Evolutionary conservation across 2,329 filamentous ascomycete genomes (phyloP).

Genomic region (Aspergillus amoenus): DNA sequence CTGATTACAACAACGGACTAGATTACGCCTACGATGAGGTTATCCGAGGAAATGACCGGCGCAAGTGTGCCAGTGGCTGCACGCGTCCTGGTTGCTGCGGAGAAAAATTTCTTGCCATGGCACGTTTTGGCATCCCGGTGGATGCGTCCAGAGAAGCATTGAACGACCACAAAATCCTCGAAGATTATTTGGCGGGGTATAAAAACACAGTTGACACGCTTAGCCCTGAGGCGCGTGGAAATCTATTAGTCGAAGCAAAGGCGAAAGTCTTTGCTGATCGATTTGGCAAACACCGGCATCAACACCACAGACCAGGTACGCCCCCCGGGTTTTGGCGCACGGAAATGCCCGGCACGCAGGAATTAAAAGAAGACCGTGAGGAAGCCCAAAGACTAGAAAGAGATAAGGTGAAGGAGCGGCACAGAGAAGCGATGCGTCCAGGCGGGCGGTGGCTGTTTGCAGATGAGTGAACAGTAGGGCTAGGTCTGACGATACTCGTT

Average conservation of each 20-base stretch:
- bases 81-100: slow-evolving; percentile 75
- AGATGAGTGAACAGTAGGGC: slow-evolving; percentile 60
- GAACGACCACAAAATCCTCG: slow-evolving; percentile 36
- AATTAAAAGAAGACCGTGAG: slow-evolving; percentile 64
- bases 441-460: slow-evolving; percentile 77
- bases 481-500: background rate
- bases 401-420: slow-evolving; percentile 68
- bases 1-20: slow-evolving; percentile 66
- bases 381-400: slow-evolving; percentile 65
- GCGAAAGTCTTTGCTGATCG: slow-evolving; percentile 70
- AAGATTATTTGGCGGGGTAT: slow-evolving; percentile 56
- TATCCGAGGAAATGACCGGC: slow-evolving; percentile 67
- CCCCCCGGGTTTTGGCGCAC: slow-evolving; percentile 89
- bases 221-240: slow-evolving; percentile 60
- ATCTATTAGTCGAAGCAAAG: slow-evolving; percentile 73
- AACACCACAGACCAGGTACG: slow-evolving; percentile 67
- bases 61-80: slow-evolving; percentile 72
- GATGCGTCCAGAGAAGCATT: slow-evolving; percentile 25
- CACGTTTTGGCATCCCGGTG: slow-evolving; percentile 41
- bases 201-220: slow-evolving; percentile 46
- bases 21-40: slow-evolving; percentile 74
- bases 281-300: slow-evolving; percentile 74
- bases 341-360: slow-evolving; percentile 87
- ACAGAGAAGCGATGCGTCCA: slow-evolving; percentile 76
- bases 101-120: slow-evolving; percentile 66